Evolutionary conservation across 176 grass and related monocot species (phyloP).

Genomic region (Oryza meyeriana): DNA sequence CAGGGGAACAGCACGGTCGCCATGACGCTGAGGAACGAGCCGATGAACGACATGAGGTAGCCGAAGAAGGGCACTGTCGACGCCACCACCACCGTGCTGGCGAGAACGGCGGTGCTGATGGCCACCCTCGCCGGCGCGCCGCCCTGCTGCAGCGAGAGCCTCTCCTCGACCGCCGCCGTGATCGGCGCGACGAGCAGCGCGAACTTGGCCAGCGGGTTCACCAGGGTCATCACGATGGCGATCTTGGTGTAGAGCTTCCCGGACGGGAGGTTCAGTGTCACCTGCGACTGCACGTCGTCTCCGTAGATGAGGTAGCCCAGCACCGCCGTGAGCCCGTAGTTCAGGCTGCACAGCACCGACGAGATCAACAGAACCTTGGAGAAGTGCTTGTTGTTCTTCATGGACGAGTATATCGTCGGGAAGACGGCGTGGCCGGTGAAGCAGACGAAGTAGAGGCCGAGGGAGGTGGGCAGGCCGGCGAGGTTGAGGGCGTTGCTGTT

Average conservation of each 20-base stretch:
- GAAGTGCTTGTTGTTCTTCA: no score
- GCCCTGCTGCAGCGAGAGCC: background rate
- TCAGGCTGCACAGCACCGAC: constrained; percentile 41
- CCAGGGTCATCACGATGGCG: constrained; percentile 45
- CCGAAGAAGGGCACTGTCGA: constrained; percentile 48
- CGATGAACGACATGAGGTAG: constrained; percentile 44
- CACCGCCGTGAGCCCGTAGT: constrained; percentile 40
- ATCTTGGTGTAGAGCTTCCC: constrained; percentile 35
- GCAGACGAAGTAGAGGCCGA: no score
- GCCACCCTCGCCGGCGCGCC: constrained; percentile 21
- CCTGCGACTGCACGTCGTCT: constrained; percentile 24
- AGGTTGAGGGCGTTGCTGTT: no score
- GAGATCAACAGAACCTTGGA: background rate
- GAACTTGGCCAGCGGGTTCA: constrained; percentile 50
- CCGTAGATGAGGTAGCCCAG: constrained; percentile 54
- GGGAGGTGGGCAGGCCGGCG: no score
- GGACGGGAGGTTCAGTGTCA: constrained; percentile 40
- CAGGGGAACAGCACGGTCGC: constrained; percentile 49
- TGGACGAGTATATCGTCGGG: no score
- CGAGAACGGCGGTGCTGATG: constrained; percentile 34
- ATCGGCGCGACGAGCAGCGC: constrained; percentile 17
- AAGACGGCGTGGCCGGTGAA: no score
- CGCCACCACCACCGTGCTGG: constrained; percentile 48
- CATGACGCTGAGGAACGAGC: constrained; percentile 50
- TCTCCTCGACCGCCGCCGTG: constrained; percentile 35